Percentiles rank a stretch among this genome's conserved stretches.
Conservation (phyloP, 169 alveolate genomes). For the Nephromyces sp. region DNA sequence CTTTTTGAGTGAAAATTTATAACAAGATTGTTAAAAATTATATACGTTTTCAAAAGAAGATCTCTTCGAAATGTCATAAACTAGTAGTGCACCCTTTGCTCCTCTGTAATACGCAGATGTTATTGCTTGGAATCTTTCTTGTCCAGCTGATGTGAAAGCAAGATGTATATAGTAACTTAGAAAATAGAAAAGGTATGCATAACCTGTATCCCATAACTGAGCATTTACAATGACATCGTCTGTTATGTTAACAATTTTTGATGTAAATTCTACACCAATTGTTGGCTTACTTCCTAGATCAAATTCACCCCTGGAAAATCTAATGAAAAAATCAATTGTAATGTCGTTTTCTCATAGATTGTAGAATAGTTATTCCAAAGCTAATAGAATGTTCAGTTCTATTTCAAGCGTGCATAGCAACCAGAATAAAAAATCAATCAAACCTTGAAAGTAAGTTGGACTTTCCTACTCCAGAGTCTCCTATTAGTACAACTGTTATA, state of each 20-base stretch:
- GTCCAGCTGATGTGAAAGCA: constrained; percentile 81
- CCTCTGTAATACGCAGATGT: constrained; percentile 98
- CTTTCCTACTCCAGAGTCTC: constrained; percentile 92
- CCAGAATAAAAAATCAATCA: too few species aligned
- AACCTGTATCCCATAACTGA: constrained; percentile 97
- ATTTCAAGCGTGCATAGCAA: background rate
- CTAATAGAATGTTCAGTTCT: background rate
- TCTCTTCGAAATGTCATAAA: constrained; percentile 92
- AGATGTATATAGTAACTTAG: background rate
- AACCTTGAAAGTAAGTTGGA: constrained; percentile 80
- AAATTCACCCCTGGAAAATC: constrained; percentile 90
- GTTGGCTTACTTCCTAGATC: constrained; percentile 90
- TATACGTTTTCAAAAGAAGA: constrained; percentile 82
- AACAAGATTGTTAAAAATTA: background rate
- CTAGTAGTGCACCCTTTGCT: constrained; percentile 97
- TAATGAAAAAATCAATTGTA: background rate
- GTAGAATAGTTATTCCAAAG: background rate
- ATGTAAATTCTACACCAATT: constrained; percentile 96
- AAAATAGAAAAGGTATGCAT: too few species aligned
- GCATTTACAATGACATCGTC: constrained; percentile 87
- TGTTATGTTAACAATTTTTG: constrained; percentile 68
- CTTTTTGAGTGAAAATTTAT: too few species aligned
- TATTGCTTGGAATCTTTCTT: constrained; percentile 97
- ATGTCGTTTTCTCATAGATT: background rate
- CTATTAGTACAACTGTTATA: constrained; percentile 55